Percentiles rank a stretch among this genome's conserved stretches.
Conservation (phyloP, 2,329 filamentous ascomycete species). For the Diaporthe batatas region DNA sequence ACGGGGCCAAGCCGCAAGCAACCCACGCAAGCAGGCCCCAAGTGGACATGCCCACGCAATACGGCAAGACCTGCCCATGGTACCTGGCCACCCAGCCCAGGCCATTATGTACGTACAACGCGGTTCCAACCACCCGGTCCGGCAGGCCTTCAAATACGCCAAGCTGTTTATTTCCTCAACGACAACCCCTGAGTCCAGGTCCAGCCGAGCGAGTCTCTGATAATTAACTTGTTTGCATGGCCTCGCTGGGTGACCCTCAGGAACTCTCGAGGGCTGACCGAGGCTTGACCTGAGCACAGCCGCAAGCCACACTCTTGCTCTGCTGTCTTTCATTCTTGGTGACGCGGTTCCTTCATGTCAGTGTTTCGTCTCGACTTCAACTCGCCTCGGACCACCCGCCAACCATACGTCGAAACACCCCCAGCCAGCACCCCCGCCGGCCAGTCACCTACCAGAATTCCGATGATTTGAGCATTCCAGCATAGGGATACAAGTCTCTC, state of each 20-base stretch:
- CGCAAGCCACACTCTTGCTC: not conserved
- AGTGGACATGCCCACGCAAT: slow-evolving; percentile 24
- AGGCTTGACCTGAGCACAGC: slow-evolving; percentile 9
- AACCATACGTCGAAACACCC: slow-evolving; percentile 24
- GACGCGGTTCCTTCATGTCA: slow-evolving; percentile 9
- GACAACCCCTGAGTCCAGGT: slow-evolving; percentile 27
- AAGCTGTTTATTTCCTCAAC: slow-evolving; percentile 33
- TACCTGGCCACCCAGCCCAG: not conserved
- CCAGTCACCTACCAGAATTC: slow-evolving; percentile 6
- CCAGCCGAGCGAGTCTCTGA: slow-evolving; percentile 9
- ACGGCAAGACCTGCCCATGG: slow-evolving; percentile 24
- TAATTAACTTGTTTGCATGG: slow-evolving; percentile 8
- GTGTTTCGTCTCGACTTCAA: slow-evolving; percentile 22
- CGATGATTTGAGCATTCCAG: slow-evolving; percentile 28
- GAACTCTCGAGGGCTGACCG: slow-evolving; percentile 12
- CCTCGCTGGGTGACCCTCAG: slow-evolving; percentile 4
- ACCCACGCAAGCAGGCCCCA: not conserved
- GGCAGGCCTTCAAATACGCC: slow-evolving; percentile 30
- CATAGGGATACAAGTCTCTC: slow-evolving; percentile 22
- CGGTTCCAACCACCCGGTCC: slow-evolving; percentile 22
- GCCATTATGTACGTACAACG: slow-evolving; percentile 24
- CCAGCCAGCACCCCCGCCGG: not conserved
- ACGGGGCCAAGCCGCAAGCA: slow-evolving; percentile 31
- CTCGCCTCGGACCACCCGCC: slow-evolving; percentile 20
- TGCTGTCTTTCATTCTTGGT: not conserved